Evolutionary conservation across 768 basidiomycete genomes (phyloP), one percentile per base, ranked within the genome.

Genomic region (Albatrellus ellisii): DNA sequence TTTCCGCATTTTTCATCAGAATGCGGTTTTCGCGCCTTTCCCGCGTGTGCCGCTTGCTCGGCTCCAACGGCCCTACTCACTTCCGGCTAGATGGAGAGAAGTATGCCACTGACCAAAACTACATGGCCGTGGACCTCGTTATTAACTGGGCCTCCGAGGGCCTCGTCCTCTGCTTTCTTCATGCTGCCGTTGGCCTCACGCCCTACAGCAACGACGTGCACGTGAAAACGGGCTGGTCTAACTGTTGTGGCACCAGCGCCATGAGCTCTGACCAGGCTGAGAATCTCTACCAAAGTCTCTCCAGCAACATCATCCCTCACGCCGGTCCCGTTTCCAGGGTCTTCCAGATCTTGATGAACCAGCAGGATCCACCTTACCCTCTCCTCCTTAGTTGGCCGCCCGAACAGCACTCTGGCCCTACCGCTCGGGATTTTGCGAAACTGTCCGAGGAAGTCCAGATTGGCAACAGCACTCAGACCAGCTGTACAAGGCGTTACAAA

Each of bases 91-190:
- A 80, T 46, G 77, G 69, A 6, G 77, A 84, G 50, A 81, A 79
- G 60, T 68, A 80, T 48, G 67, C 73, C 9, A 53, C 77, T 14
- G 84, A 90, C 64, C 60, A 64, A 22, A 64, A 86, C 55, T 90
- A 88, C 59, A 79, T 89, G 75, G 78, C 79, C 4, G 80, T 85
- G 46, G 86, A 91, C 61, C 77, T 91, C 54, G 86, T 89, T 53
- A 82, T 88, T 56, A 91, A 88, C 60, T 84, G 79, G 75, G 86
- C 84, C 38, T 83, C 84, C 12, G 82, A 89, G 46, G 81, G 77
- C 44, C 74, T 91, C 55, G 83, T 89, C 45, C 68, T 91, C 26
- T 89, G 87, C 59, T 91, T 91, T 65, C 74, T 89, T 37, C 87
- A 91, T 53, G 86, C 87, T 31, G 75, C 76, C 25, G 73, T 75